These are phyloP conservation scores for Hondaea fermentalgiana DNA, from an alignment of 108 stramenopile genomes.

Conservation along the genomic window DNA sequence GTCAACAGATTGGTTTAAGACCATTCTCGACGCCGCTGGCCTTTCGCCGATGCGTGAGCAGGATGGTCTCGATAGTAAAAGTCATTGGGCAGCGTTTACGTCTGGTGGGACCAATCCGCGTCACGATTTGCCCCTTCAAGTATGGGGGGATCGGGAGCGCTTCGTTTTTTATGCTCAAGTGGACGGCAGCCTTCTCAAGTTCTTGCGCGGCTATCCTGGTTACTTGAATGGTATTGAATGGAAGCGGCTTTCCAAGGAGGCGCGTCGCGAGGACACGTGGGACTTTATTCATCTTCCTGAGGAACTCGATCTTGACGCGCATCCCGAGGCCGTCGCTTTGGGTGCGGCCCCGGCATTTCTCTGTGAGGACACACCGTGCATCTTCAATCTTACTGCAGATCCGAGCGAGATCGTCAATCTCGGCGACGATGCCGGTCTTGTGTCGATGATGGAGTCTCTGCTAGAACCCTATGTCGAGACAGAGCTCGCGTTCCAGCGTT, in stretches of 20 bases:
- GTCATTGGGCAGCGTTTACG: neutral
- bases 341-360: neutral
- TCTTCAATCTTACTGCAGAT: neutral
- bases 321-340: neutral
- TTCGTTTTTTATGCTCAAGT: neutral
- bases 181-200: neutral
- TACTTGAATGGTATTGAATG: neutral
- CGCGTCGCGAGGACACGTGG: neutral
- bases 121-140: neutral
- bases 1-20: neutral
- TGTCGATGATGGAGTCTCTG: neutral
- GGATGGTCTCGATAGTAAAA: neutral
- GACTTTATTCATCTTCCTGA: neutral
- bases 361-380: neutral
- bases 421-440: neutral
- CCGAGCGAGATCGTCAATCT: neutral
- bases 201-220: neutral
- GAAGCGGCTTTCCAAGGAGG: neutral
- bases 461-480: neutral
- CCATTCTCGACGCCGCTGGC: neutral
- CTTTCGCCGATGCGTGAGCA: neutral
- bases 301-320: neutral
- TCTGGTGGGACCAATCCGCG: neutral
- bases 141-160: neutral
- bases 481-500: neutral